Base-by-base conservation (phyloP, 83 land plant genomes). In the Picea abies region DNA sequence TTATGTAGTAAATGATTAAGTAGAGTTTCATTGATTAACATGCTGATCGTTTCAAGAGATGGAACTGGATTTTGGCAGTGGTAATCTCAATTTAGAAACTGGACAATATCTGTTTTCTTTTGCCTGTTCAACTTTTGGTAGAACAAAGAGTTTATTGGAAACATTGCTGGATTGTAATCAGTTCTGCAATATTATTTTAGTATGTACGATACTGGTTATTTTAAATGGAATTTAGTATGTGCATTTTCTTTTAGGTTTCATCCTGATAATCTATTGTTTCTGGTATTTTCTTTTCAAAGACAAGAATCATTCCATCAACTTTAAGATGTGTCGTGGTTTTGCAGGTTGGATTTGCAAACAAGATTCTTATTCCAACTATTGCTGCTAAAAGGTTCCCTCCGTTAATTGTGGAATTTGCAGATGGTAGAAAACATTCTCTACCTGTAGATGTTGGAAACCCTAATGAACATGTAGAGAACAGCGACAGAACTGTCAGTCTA, bases 331-430 rank as follows among this genome's bases (percentile, higher is more conserved):
- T 19, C n/a, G 15, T 73, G 23, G 56, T 39, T 80, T 12, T 72
- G 82, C 85, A 93, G 95, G 82, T 91, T 85, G 89, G 88, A 20
- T 19, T 63, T 75, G 95, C 95, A 64, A 89, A 86, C 67, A 88
- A 91, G 80, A 85, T 84, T 37, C 20, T 91, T 25, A 86, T 93
- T 86, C 95, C 95, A 11, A 85, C 87, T 3, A 41, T 82, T 73
- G 90, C 35, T 22, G 95, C 95, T 52, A 85, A 83, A 22, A 93
- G 89, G 78, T 93, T 93, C 78, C 95, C 95, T 73, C 61, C 65
- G 0, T 63, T 93, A n/a, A 86, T 86, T 69, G 95, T 86, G 79
- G 86, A 47, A 60, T 82, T 77, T 78, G 58, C 89, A 0, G 89
- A 89, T 85, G 91, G 93, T 73, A 86, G 52, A 49, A 84, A 63